Conservation (phyloP, 1,284 basidiomycete species). For the Pascua guehoae region DNA sequence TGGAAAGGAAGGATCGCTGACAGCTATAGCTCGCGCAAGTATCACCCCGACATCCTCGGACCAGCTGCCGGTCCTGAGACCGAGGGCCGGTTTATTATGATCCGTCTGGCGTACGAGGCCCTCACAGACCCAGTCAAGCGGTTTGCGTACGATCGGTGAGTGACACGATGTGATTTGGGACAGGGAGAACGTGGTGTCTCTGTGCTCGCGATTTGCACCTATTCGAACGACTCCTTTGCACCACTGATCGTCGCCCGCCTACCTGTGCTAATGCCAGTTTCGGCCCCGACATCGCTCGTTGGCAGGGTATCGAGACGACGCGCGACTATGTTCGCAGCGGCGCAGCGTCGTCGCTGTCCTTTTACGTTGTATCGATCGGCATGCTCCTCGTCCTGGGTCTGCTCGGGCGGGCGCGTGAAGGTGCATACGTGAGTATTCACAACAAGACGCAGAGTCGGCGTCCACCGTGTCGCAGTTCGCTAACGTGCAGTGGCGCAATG, state of each 20-base stretch:
- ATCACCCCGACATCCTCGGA: conserved; percentile 77
- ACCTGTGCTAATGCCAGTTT: conserved; percentile 7
- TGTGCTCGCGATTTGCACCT: too few relatives aligned
- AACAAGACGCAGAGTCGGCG: not conserved
- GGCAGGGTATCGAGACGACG: conserved; percentile 2
- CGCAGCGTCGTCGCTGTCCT: not conserved
- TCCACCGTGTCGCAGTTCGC: not conserved
- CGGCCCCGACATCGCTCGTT: conserved; percentile 7
- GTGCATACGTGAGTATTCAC: conserved; percentile 61
- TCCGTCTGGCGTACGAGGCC: conserved; percentile 73
- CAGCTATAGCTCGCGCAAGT: conserved; percentile 55
- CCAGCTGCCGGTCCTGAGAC: conserved; percentile 54
- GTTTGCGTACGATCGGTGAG: conserved; percentile 76
- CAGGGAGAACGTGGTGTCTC: too few relatives aligned
- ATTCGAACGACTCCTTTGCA: too few relatives aligned
- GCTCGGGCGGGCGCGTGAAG: conserved; percentile 59
- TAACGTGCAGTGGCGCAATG: conserved; percentile 63
- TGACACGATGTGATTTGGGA: conserved; percentile 24
- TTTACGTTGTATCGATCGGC: conserved; percentile 7
- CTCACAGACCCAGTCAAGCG: conserved; percentile 71
- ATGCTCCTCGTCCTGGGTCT: conserved; percentile 25
- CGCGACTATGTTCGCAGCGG: conserved; percentile 11
- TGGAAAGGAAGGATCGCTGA: not conserved
- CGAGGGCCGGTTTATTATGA: conserved; percentile 60
- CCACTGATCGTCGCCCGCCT: too few relatives aligned